A percentile compares a stretch with the other conserved stretches of the same genome.
Evolutionary conservation across 2,329 filamentous ascomycete species (phyloP).

Genomic region (Chrysoporthe austroafricana): DNA sequence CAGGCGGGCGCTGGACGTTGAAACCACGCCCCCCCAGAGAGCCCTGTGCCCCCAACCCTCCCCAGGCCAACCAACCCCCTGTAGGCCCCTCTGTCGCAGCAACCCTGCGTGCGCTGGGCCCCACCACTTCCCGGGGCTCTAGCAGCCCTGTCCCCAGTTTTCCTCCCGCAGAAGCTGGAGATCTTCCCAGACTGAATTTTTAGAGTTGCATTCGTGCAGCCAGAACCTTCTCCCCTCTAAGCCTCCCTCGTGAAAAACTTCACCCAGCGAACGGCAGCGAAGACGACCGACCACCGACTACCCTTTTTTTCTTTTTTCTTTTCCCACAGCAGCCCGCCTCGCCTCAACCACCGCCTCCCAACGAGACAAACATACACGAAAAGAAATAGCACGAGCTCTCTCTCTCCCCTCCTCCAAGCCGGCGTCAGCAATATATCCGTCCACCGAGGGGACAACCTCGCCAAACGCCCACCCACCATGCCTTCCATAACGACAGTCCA

Average conservation of each 20-base stretch:
- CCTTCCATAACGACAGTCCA: conserved; percentile 71
- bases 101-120: neutral
- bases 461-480: conserved; percentile 49
- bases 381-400: neutral
- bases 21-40: neutral
- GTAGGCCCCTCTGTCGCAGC: too few relatives aligned
- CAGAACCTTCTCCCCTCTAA: neutral
- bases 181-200: conserved; percentile 6
- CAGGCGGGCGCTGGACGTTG: neutral
- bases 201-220: conserved; percentile 4
- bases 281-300: too few relatives aligned
- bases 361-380: neutral
- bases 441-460: neutral
- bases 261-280: neutral
- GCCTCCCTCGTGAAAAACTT: conserved; percentile 2
- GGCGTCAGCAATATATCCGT: neutral
- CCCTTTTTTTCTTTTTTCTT: neutral
- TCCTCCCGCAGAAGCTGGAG: neutral
- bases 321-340: neutral
- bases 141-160: neutral
- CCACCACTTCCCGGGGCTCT: neutral
- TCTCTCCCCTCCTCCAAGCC: neutral
- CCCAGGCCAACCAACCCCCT: neutral
- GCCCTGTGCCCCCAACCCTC: neutral
- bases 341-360: neutral